These are phyloP conservation scores for Vachellia pachyceras DNA, from an alignment of 306 rosid species.

Conservation along the genomic window DNA sequence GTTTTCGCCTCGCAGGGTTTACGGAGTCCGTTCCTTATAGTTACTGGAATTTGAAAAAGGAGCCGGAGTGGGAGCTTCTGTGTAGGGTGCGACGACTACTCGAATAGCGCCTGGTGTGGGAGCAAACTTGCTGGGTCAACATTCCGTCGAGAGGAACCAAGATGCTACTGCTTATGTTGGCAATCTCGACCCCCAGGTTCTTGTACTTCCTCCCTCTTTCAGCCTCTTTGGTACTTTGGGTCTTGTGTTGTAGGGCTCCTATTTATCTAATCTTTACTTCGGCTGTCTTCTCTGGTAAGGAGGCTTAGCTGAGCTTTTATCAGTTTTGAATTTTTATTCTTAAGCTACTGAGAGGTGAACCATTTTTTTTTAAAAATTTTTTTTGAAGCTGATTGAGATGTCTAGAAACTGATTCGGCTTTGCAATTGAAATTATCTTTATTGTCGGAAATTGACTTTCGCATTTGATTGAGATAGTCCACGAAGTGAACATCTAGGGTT, in stretches of 20 bases:
- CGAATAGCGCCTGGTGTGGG: slow-evolving; percentile 98
- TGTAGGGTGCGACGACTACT: slow-evolving; percentile 67
- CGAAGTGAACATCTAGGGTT: slow-evolving; percentile 2
- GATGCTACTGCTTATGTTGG: slow-evolving; percentile 99
- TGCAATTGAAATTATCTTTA: not conserved
- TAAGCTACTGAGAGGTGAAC: not conserved
- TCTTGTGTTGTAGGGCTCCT: not conserved
- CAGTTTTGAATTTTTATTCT: not conserved
- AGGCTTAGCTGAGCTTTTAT: not conserved
- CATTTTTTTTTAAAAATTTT: too few species aligned
- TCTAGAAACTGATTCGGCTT: not conserved
- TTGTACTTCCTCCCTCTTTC: not conserved
- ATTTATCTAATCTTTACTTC: not conserved
- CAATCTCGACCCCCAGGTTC: slow-evolving; percentile 92
- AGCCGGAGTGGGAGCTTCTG: not conserved
- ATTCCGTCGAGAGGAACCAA: slow-evolving; percentile 94
- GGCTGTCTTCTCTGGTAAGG: not conserved
- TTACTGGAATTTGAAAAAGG: not conserved
- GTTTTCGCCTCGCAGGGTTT: not conserved
- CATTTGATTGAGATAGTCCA: not conserved
- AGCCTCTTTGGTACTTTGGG: not conserved
- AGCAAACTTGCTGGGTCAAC: slow-evolving; percentile 81
- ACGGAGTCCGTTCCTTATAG: not conserved
- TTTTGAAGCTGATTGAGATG: not conserved
- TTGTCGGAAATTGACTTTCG: not conserved